phyloP scores from a whole-genome alignment of 192 early-diverging fungal species.

The Coemansia sp. region DNA sequence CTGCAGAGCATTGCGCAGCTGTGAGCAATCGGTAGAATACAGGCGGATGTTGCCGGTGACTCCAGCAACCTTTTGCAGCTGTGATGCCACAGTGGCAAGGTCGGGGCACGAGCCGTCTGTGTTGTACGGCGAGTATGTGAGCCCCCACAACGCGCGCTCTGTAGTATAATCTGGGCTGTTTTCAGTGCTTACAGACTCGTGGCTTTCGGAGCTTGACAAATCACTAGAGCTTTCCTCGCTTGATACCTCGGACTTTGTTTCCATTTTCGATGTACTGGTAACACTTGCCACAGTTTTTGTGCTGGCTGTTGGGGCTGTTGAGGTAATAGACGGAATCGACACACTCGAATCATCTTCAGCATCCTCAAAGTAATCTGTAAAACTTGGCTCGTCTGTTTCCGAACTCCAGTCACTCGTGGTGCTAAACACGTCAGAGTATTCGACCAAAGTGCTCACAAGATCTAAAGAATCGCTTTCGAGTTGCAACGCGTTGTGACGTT shows the following conservation, averaged over 20 bases:
- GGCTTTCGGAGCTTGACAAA: neutral
- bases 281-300: neutral
- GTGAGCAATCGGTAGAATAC: slow-evolving; percentile 53
- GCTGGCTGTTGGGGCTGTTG: neutral
- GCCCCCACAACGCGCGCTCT: slow-evolving; percentile 35
- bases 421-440: too few species aligned
- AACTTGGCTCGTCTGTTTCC: neutral
- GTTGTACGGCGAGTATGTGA: slow-evolving; percentile 52
- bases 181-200: neutral
- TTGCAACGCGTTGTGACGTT: neutral
- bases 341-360: neutral
- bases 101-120: slow-evolving; percentile 48
- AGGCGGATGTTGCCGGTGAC: slow-evolving; percentile 49
- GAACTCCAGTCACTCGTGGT: neutral
- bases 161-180: neutral
- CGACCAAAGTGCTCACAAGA: neutral
- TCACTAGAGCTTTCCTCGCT: neutral
- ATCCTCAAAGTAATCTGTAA: neutral
- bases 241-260: neutral
- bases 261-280: neutral
- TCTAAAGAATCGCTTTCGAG: neutral
- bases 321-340: neutral
- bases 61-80: slow-evolving; percentile 31
- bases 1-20: slow-evolving; percentile 36
- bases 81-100: slow-evolving; percentile 17